Conservation (phyloP, 345 rosid species). For the Citrus maxima region DNA sequence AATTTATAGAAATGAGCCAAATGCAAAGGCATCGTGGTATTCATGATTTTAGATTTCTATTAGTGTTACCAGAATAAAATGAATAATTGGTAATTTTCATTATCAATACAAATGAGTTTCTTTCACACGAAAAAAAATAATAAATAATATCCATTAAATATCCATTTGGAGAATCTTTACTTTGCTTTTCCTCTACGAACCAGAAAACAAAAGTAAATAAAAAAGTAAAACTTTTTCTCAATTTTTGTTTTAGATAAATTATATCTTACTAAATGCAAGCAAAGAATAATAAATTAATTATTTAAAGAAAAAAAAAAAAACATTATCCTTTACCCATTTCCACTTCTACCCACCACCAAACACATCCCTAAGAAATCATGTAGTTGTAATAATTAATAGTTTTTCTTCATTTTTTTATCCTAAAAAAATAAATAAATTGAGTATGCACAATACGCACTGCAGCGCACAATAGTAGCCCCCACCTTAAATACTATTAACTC, state of each 20-base stretch:
- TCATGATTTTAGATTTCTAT: no score
- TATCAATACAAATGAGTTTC: background rate
- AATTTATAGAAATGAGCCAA: background rate
- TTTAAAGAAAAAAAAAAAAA: background rate
- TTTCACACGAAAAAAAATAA: background rate
- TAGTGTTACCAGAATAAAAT: background rate
- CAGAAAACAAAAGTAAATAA: background rate
- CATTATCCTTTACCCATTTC: background rate
- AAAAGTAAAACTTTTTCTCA: no score
- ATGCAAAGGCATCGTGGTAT: background rate
- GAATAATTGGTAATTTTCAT: background rate
- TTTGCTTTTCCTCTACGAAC: constrained; percentile 27
- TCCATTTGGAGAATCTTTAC: constrained; percentile 10
- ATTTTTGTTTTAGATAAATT: no score
- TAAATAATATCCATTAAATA: no score
- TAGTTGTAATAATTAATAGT: background rate
- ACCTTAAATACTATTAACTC: constrained; percentile 47
- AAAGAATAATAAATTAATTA: background rate
- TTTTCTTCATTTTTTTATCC: background rate
- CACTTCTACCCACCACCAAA: constrained; percentile 21
- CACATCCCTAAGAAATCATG: constrained; percentile 12
- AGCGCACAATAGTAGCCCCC: constrained; percentile 31
- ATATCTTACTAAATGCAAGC: no score
- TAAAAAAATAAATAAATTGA: background rate
- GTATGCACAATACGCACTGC: constrained; percentile 25